These are phyloP conservation scores for Hortaea werneckii DNA, from an alignment of 2,329 filamentous ascomycete genomes.

Conservation along the genomic window DNA sequence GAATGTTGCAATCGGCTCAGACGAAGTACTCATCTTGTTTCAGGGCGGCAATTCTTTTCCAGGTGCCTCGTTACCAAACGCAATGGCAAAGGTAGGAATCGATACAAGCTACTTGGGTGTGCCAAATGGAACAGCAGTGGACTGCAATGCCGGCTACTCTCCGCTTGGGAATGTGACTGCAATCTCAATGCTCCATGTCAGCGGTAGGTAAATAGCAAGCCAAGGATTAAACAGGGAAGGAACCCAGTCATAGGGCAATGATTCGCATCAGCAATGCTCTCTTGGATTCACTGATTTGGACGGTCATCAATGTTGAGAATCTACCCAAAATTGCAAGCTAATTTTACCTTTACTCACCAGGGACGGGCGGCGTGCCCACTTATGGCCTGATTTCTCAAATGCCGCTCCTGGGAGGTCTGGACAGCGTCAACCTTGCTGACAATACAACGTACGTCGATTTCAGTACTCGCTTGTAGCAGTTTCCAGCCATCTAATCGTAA, in stretches of 20 bases:
- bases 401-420: slow-evolving; percentile 9
- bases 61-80: slow-evolving; percentile 28
- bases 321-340: no score
- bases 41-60: slow-evolving; percentile 33
- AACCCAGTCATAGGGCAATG: no score
- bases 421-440: background rate
- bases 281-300: no score
- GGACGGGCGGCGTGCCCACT: slow-evolving; percentile 60
- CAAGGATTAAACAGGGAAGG: no score
- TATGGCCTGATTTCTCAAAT: slow-evolving; percentile 37
- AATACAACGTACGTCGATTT: background rate
- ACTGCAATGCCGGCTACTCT: slow-evolving; percentile 26
- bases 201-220: no score
- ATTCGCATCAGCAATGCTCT: no score
- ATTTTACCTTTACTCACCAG: no score
- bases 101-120: slow-evolving; percentile 16
- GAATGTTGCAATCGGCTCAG: no score
- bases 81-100: slow-evolving; percentile 33
- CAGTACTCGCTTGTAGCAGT: no score
- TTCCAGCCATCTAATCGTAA: no score
- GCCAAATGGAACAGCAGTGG: slow-evolving; percentile 10
- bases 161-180: slow-evolving; percentile 16
- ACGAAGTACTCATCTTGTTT: no score
- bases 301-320: no score
- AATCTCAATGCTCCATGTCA: slow-evolving; percentile 49